Conservation (phyloP, 352 stramenopile species). For the Phytophthora palmivora region DNA sequence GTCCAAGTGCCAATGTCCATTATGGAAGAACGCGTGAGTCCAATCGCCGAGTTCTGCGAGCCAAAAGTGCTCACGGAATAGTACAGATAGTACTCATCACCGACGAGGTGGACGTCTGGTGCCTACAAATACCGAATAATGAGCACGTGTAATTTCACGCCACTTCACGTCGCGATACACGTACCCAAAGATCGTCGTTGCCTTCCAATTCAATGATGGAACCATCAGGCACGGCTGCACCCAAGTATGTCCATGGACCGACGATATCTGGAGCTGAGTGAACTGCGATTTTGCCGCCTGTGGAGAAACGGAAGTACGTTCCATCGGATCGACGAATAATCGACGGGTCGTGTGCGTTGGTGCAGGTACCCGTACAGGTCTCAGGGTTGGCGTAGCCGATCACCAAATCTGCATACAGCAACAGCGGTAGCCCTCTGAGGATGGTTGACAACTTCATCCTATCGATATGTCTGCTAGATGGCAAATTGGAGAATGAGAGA, state of each 20-base stretch:
- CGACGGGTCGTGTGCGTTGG: constrained; percentile 55
- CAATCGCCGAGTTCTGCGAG: constrained; percentile 48
- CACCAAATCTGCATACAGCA: constrained; percentile 14
- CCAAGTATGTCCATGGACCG: constrained; percentile 52
- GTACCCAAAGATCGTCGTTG: constrained; percentile 49
- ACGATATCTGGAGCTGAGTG: constrained; percentile 49
- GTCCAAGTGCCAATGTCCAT: constrained; percentile 51
- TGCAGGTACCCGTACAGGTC: constrained; percentile 32
- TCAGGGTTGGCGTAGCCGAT: constrained; percentile 27
- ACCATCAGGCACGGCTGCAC: constrained; percentile 44
- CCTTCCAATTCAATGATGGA: constrained; percentile 51
- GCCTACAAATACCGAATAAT: constrained; percentile 20
- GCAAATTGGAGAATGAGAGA: constrained; percentile 15
- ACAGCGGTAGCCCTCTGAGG: constrained; percentile 18
- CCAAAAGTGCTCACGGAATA: constrained; percentile 59
- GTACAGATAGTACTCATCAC: constrained; percentile 63
- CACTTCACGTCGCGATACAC: not conserved
- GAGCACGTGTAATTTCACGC: too few relatives aligned
- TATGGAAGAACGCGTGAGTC: constrained; percentile 43
- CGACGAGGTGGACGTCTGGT: constrained; percentile 46
- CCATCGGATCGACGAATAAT: constrained; percentile 54
- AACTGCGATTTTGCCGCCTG: constrained; percentile 51
- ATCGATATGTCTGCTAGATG: constrained; percentile 1
- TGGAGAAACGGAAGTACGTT: constrained; percentile 67
- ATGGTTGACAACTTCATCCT: constrained; percentile 17